Evolutionary conservation across 2,329 filamentous ascomycete species (phyloP).

Genomic region (Sporothrix brasiliensis): DNA sequence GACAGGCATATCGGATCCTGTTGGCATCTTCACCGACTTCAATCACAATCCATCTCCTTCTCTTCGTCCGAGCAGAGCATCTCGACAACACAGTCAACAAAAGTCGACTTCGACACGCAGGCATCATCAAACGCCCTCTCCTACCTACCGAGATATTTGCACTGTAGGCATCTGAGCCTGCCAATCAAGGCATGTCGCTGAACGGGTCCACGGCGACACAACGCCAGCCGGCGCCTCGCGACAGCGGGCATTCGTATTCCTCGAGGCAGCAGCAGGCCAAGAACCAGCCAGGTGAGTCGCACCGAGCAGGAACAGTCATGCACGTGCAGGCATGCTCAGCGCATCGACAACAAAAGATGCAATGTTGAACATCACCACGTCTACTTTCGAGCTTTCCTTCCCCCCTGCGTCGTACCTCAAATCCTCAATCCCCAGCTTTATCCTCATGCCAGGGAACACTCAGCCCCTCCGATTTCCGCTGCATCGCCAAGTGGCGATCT

Average conservation of each 20-base stretch:
- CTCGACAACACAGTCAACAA: neutral
- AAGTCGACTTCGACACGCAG: neutral
- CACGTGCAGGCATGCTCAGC: neutral
- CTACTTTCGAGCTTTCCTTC: neutral
- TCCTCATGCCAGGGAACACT: neutral
- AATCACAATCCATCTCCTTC: neutral
- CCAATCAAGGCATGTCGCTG: conserved; percentile 28
- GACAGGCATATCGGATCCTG: neutral
- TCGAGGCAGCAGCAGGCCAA: conserved; percentile 26
- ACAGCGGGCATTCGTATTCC: conserved; percentile 34
- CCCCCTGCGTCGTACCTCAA: neutral
- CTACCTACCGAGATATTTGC: conserved; percentile 3
- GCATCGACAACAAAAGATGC: neutral
- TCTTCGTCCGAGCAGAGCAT: neutral
- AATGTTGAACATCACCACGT: neutral
- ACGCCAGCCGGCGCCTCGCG: conserved; percentile 28
- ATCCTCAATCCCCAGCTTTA: neutral
- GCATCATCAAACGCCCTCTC: neutral
- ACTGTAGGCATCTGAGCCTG: conserved; percentile 13
- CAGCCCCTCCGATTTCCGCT: neutral
- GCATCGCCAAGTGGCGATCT: conserved; percentile 20
- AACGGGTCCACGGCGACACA: conserved; percentile 27
- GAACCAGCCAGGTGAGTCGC: conserved; percentile 23
- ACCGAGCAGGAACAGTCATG: neutral
- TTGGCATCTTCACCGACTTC: neutral